Base-by-base conservation (phyloP, 176 grass and related monocot species). In the Hordeum marinum region DNA sequence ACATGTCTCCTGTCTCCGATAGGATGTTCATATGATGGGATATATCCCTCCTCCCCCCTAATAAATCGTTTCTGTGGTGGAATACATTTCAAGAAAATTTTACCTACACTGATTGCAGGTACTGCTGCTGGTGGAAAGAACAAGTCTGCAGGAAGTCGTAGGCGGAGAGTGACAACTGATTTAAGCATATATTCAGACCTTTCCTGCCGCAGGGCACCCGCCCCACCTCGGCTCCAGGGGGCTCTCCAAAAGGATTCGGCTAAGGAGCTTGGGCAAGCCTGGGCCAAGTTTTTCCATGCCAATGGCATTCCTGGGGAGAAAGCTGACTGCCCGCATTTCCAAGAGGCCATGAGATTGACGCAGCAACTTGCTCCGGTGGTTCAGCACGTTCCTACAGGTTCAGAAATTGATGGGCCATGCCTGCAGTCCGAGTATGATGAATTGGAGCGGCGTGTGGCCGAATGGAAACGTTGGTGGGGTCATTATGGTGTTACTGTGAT, bases 231-330 rank as follows among this genome's bases (percentile, higher is more conserved):
- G 14, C 9, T 75, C 71, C 14, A 50, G 7, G 43, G 24, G 3
- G 25, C 4, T 25, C 24, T 75, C 14, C 36, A 61, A 24, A 61
- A 26, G 55, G 55, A 41, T 14, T 39, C 21, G 2, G 11, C 4
- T 24, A 8, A 25, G n/a, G 34, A 61, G 21, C n/a, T 78, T 9
- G 55, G 55, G 7, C 21, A 39, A 60, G 55, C 76, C 15, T 78
- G 76, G 55, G 20, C 76, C n/a, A 78, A 78, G 76, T 61, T 59
- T 8, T 81, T 81, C 40, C 63, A 54, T 68, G 31, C 43, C 29
- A 81, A 81, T 37, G 43, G 64, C 0, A 81, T 81, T 15, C 21
- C 12, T 0, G 8, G 79, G 17, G 64, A 27, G 41, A 80, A 80
- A 67, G 41, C 78, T 0, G 18, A 67, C 9, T 80, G 20, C 11